These are phyloP conservation scores for Stygiomarasmius scandens DNA, from an alignment of 1,284 basidiomycete species.

Conservation along the genomic window DNA sequence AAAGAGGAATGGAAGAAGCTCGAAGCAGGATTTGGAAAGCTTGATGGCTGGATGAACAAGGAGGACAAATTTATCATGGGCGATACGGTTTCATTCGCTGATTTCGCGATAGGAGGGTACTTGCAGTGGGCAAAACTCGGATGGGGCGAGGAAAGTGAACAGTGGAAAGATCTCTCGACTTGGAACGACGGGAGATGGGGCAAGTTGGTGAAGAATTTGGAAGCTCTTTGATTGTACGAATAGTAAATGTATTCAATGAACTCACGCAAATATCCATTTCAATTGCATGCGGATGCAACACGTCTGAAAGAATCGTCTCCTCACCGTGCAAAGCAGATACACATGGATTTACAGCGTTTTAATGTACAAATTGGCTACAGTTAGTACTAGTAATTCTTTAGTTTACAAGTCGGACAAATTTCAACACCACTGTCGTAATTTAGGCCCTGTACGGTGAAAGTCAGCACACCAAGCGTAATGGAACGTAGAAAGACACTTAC, in stretches of 20 bases:
- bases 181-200: slow-evolving; percentile 39
- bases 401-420: too few species aligned
- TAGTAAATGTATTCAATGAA: too few species aligned
- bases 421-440: too few species aligned
- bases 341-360: too few species aligned
- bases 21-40: slow-evolving; percentile 23
- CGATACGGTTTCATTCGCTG: slow-evolving; percentile 32
- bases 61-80: slow-evolving; percentile 33
- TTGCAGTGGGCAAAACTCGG: slow-evolving; percentile 29
- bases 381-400: too few species aligned
- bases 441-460: too few species aligned
- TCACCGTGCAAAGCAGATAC: too few species aligned
- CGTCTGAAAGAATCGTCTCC: too few species aligned
- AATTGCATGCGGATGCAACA: too few species aligned
- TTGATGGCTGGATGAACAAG: slow-evolving; percentile 31
- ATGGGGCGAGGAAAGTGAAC: slow-evolving; percentile 17
- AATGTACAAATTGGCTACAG: too few species aligned
- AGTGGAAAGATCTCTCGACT: slow-evolving; percentile 29
- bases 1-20: slow-evolving; percentile 23
- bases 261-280: too few species aligned
- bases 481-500: not conserved
- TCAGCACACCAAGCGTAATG: too few species aligned
- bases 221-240: slow-evolving; percentile 15
- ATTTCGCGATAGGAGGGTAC: slow-evolving; percentile 30
- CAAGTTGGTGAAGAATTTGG: slow-evolving; percentile 27